A percentile compares a stretch with the other conserved stretches of the same genome.
Conservation (phyloP, 148 eudicot species). For the Bassia scoparia region DNA sequence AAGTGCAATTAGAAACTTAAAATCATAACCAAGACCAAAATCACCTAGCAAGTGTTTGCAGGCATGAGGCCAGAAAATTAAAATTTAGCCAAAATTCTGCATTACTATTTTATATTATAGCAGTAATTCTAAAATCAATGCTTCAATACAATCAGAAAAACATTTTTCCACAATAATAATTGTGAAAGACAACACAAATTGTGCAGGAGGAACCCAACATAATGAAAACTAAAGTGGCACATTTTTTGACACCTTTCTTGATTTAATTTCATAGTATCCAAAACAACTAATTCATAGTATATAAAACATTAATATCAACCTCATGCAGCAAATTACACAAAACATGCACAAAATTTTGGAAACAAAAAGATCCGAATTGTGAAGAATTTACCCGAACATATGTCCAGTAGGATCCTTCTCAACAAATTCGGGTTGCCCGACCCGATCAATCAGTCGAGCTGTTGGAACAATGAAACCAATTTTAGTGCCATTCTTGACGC, state of each 20-base stretch:
- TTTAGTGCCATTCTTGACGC: constrained; percentile 38
- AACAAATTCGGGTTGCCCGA: constrained; percentile 38
- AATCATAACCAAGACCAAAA: no score
- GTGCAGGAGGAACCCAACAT: background rate
- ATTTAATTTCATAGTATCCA: background rate
- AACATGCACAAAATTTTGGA: background rate
- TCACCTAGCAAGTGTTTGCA: no score
- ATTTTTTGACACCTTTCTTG: background rate
- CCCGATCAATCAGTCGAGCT: constrained; percentile 10
- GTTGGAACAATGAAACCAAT: constrained; percentile 3
- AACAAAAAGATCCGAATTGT: background rate
- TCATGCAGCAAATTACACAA: background rate
- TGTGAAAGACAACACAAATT: background rate
- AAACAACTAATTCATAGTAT: no score
- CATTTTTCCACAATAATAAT: no score
- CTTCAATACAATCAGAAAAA: no score
- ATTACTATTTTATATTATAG: no score
- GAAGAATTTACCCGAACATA: constrained; percentile 64
- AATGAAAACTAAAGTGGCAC: no score
- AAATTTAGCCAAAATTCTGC: no score
- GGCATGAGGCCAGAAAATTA: no score
- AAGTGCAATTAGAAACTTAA: no score
- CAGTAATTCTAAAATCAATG: no score
- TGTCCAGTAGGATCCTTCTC: constrained; percentile 61
- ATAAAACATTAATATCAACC: no score